Conservation (phyloP, 129 eudicot genomes). For the Chrysanthemum seticuspe region DNA sequence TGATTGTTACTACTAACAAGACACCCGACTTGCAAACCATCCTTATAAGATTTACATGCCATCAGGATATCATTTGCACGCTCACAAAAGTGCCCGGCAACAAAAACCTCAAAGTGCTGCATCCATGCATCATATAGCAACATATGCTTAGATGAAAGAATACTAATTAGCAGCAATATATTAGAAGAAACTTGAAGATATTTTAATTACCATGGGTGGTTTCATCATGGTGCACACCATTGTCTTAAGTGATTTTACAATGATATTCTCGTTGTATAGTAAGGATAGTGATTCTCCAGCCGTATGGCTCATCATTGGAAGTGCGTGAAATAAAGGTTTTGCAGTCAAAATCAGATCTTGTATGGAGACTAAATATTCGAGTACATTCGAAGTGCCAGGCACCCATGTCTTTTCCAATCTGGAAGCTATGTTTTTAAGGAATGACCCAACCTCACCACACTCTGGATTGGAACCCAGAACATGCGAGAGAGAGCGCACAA, state of each 20-base stretch:
- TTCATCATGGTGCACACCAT: background rate
- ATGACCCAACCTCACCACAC: background rate
- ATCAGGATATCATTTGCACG: background rate
- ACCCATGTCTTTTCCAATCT: background rate
- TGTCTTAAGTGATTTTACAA: background rate
- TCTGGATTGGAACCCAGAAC: background rate
- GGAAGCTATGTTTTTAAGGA: background rate
- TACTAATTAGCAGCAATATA: background rate
- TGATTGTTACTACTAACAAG: background rate
- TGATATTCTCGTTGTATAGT: background rate
- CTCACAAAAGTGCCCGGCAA: background rate
- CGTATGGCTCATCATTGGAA: background rate
- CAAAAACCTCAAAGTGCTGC: background rate
- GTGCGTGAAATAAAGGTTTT: background rate
- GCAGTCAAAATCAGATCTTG: background rate
- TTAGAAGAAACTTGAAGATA: background rate
- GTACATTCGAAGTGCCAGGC: constrained; percentile 3
- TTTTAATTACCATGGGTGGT: background rate
- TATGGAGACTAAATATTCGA: background rate
- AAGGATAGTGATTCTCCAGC: background rate
- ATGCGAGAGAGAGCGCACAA: background rate
- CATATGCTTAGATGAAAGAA: background rate
- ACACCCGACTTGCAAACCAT: background rate
- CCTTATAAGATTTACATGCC: background rate
- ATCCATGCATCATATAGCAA: background rate